These are phyloP conservation scores for Phyllosticta capitalensis DNA, from an alignment of 2,329 filamentous ascomycete species.

Conservation along the genomic window DNA sequence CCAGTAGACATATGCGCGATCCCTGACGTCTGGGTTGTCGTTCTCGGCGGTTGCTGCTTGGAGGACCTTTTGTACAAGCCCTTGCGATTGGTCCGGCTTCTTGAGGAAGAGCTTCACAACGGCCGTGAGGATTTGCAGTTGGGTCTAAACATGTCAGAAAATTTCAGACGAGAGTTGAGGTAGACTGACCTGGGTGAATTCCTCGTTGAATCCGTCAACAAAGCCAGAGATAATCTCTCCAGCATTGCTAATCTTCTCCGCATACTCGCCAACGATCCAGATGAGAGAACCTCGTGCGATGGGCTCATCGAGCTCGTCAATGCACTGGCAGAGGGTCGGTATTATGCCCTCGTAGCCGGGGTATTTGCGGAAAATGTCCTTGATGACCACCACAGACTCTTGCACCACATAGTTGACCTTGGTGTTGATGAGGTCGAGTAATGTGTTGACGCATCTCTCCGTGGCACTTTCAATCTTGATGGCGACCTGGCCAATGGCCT, in stretches of 20 bases:
- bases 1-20: conserved; percentile 98
- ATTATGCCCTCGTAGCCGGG: conserved; percentile 98
- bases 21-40: conserved; percentile 94
- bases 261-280: conserved; percentile 98
- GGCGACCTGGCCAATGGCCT: conserved; percentile 92
- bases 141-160: conserved; percentile 51
- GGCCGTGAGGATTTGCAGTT: conserved; percentile 92
- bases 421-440: conserved; percentile 88
- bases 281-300: conserved; percentile 84
- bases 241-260: conserved; percentile 98
- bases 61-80: conserved; percentile 85
- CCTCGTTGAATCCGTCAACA: conserved; percentile 88
- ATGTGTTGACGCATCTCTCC: conserved; percentile 88
- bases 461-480: conserved; percentile 96
- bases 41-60: conserved; percentile 89
- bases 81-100: conserved; percentile 85
- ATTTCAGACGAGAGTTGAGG: neutral
- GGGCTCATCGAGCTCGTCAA: conserved; percentile 93
- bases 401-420: conserved; percentile 99
- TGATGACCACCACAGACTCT: conserved; percentile 97
- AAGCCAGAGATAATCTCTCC: conserved; percentile 86
- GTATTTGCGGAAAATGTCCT: conserved; percentile 96
- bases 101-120: conserved; percentile 97
- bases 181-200: conserved; percentile 71
- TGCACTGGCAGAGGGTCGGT: conserved; percentile 88